Evolutionary conservation across 2,329 filamentous ascomycete genomes (phyloP).

Genomic region (Penicillium sumatraense): DNA sequence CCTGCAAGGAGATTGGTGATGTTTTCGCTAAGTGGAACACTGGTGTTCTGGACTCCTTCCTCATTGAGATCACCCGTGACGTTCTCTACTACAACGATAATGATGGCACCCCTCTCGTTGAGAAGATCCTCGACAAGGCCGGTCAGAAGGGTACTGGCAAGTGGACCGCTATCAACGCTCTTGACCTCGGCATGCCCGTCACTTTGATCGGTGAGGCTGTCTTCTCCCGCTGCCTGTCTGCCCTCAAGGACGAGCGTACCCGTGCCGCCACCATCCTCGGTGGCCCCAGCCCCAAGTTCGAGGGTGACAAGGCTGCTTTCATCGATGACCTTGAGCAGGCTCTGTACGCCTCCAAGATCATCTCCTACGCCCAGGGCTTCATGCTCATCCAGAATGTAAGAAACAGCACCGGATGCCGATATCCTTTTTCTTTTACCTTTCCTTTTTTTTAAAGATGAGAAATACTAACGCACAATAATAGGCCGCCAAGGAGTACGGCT

Average conservation of each 20-base stretch:
- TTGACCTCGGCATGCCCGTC: constrained; percentile 98
- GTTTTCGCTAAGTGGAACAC: constrained; percentile 97
- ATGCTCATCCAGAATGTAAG: constrained; percentile 98
- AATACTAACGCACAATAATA: constrained; percentile 41
- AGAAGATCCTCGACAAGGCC: constrained; percentile 98
- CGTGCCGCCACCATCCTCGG: constrained; percentile 79
- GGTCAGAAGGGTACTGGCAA: constrained; percentile 99
- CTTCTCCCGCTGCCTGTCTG: constrained; percentile 90
- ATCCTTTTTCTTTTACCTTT: too few species aligned
- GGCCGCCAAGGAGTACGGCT: constrained; percentile 93
- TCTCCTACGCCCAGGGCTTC: constrained; percentile 99
- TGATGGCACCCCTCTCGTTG: constrained; percentile 84
- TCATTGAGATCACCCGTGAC: constrained; percentile 98
- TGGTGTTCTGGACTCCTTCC: constrained; percentile 97
- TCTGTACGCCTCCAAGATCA: constrained; percentile 99
- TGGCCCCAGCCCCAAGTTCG: constrained; percentile 78
- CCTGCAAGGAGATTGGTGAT: constrained; percentile 93
- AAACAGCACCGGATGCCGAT: too few species aligned
- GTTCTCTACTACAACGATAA: constrained; percentile 99
- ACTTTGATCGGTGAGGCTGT: constrained; percentile 98
- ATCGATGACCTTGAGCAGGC: constrained; percentile 98
- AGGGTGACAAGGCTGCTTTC: constrained; percentile 90
- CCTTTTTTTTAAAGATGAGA: too few species aligned
- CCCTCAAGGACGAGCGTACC: constrained; percentile 89
- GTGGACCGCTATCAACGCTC: constrained; percentile 99